Base-by-base conservation (phyloP, 1,284 basidiomycete genomes). In the Testicularia cyperi region DNA sequence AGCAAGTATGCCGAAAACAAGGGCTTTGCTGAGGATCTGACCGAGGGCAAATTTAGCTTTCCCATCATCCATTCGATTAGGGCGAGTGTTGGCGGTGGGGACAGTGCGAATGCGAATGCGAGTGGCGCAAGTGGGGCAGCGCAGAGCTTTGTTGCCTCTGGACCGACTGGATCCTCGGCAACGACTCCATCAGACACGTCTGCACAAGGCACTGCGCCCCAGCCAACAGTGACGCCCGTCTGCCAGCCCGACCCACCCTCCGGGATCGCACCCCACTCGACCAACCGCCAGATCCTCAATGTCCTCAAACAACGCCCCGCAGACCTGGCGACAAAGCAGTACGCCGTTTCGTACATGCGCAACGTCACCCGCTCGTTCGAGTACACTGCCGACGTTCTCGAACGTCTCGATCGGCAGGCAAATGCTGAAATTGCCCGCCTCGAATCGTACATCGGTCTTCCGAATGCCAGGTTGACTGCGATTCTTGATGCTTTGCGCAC, bases 31-130 rank as follows among this genome's bases (percentile, higher is more conserved):
- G 92, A 97, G 78, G 92, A 96, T 70, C 80, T 97, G 7, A 89
- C 90, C 0, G 92, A 97, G 78, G 92, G 92, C 2, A 96, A 97
- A 77, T 96, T 97, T 78, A 90, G 88, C 14, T 97, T 96, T 76
- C 92, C 91, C 0, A 83, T 96, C 45, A 87, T 97, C 0, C 92
- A 96, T 70, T 85, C 87, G 12, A 86, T 96, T 22, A 83, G 88
- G 23, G 45, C 66, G 0, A 67, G 63, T 22, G 54, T 48, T 1
- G 38, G 39, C 0, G 24, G 27, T 4, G 34, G 36, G 3, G 26
- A n/a, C n/a, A n/a, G n/a, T n/a, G n/a, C n/a, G n/a, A n/a, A n/a
- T n/a, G n/a, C n/a, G n/a, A n/a, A n/a, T n/a, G n/a, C n/a, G n/a
- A n/a, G n/a, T n/a, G n/a, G n/a, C n/a, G n/a, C n/a, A n/a, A n/a